These are phyloP conservation scores for Podaxis mareebaensis DNA, from an alignment of 768 basidiomycete genomes.

Conservation along the genomic window DNA sequence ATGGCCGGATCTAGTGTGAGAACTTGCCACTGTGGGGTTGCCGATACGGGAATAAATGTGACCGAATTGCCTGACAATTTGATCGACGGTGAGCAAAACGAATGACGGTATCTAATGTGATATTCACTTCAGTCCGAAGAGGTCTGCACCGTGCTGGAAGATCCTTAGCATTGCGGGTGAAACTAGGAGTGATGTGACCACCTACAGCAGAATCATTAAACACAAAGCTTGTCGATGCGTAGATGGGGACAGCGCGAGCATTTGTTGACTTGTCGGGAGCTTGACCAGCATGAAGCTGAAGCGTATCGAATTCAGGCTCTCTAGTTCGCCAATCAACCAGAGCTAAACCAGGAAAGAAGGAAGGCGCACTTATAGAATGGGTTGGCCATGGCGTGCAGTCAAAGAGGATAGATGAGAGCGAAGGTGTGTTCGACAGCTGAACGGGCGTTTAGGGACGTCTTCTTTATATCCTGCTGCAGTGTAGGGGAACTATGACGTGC, in stretches of 20 bases:
- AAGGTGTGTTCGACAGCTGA: neutral
- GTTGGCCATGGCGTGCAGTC: constrained; percentile 28
- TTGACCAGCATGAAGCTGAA: constrained; percentile 80
- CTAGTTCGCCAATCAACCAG: constrained; percentile 24
- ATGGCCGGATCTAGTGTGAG: neutral
- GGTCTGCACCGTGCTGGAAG: constrained; percentile 65
- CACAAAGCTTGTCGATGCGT: constrained; percentile 68
- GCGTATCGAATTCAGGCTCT: constrained; percentile 75
- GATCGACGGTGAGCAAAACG: neutral
- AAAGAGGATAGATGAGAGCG: constrained; percentile 5
- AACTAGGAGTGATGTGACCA: constrained; percentile 4
- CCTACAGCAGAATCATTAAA: constrained; percentile 70
- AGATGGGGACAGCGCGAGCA: constrained; percentile 79
- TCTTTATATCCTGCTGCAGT: constrained; percentile 7
- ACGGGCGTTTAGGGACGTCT: neutral
- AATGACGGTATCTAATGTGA: neutral
- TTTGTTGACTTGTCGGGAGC: constrained; percentile 62
- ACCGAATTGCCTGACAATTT: constrained; percentile 43
- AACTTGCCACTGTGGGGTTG: constrained; percentile 63
- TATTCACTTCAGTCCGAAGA: constrained; percentile 60
- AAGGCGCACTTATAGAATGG: constrained; percentile 38
- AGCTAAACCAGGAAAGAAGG: neutral
- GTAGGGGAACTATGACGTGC: constrained; percentile 4
- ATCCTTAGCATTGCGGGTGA: neutral
- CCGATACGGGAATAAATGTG: constrained; percentile 70